Evolutionary conservation across 1,284 basidiomycete species (phyloP).

Genomic region (Leccinum ponderosum): DNA sequence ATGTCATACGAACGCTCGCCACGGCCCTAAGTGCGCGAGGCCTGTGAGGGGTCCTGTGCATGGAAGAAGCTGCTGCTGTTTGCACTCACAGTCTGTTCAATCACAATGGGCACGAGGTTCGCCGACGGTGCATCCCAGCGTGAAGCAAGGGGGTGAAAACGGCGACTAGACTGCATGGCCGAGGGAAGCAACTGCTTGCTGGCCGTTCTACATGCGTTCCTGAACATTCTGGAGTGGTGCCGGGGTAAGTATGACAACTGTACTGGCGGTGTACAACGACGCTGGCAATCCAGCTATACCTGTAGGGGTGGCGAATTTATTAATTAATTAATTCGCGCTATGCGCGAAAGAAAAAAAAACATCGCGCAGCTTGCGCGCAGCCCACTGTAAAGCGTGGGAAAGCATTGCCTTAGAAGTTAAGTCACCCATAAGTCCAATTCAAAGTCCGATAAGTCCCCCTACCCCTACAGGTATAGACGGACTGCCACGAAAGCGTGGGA

Average conservation of each 20-base stretch:
- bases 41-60: conserved; percentile 13
- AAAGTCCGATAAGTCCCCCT: too few relatives aligned
- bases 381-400: too few relatives aligned
- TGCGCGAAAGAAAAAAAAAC: too few relatives aligned
- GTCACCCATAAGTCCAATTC: too few relatives aligned
- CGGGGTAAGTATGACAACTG: not conserved
- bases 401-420: too few relatives aligned
- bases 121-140: conserved; percentile 47
- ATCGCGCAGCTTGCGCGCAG: too few relatives aligned
- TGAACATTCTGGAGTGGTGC: conserved; percentile 20
- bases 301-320: too few relatives aligned
- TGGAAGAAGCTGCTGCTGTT: conserved; percentile 2
- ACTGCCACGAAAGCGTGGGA: too few relatives aligned
- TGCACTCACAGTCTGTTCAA: conserved; percentile 81
- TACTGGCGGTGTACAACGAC: not conserved
- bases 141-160: conserved; percentile 50
- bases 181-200: conserved; percentile 15
- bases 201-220: conserved; percentile 27
- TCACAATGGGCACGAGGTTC: conserved; percentile 85
- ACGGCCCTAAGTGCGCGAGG: conserved; percentile 59
- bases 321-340: too few relatives aligned
- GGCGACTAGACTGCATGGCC: conserved; percentile 32
- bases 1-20: conserved; percentile 95
- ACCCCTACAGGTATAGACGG: too few relatives aligned
- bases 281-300: not conserved